A percentile compares a stretch with the other conserved stretches of the same genome.
These are phyloP conservation scores for Claviceps africana DNA, from an alignment of 2,329 filamentous ascomycete species.

Conservation along the genomic window DNA sequence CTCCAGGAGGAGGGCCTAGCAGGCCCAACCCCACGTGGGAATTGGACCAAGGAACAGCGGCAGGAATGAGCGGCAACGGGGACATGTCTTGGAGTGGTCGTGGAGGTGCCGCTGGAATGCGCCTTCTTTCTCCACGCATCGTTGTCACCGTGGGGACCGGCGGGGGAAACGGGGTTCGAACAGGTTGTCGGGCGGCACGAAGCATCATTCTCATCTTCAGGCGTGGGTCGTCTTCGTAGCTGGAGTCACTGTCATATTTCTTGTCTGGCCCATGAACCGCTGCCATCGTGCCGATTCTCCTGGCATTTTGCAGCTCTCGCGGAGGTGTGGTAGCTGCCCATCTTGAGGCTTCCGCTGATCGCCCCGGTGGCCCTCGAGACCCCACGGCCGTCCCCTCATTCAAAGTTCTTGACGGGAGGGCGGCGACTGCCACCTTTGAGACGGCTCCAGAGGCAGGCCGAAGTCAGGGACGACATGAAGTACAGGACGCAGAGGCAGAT, in stretches of 20 bases:
- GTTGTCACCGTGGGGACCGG: constrained; percentile 23
- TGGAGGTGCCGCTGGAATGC: constrained; percentile 7
- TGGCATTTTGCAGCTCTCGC: constrained; percentile 12
- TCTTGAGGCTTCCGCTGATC: neutral
- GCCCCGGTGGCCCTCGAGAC: constrained; percentile 10
- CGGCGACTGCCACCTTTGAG: constrained; percentile 23
- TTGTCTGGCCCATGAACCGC: constrained; percentile 17
- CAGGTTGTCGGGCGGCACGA: constrained; percentile 3
- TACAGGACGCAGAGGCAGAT: constrained; percentile 67
- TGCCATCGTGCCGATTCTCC: constrained; percentile 25
- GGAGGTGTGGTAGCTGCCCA: constrained; percentile 5
- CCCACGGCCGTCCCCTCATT: constrained; percentile 36
- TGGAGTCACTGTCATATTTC: constrained; percentile 19
- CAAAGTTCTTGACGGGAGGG: constrained; percentile 30
- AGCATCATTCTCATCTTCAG: constrained; percentile 15
- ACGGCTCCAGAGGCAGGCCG: constrained; percentile 48
- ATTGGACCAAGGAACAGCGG: constrained; percentile 6
- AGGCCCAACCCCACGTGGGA: constrained; percentile 1
- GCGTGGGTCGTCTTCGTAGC: constrained; percentile 13
- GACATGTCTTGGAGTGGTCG: constrained; percentile 16
- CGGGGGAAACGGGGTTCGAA: constrained; percentile 14
- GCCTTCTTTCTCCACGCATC: constrained; percentile 12
- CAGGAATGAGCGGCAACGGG: constrained; percentile 13
- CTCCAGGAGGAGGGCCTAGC: constrained; percentile 5
- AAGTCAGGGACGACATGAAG: constrained; percentile 45